Evolutionary conservation across 2,329 filamentous ascomycete species (phyloP).

Genomic region (Fusarium sp.): DNA sequence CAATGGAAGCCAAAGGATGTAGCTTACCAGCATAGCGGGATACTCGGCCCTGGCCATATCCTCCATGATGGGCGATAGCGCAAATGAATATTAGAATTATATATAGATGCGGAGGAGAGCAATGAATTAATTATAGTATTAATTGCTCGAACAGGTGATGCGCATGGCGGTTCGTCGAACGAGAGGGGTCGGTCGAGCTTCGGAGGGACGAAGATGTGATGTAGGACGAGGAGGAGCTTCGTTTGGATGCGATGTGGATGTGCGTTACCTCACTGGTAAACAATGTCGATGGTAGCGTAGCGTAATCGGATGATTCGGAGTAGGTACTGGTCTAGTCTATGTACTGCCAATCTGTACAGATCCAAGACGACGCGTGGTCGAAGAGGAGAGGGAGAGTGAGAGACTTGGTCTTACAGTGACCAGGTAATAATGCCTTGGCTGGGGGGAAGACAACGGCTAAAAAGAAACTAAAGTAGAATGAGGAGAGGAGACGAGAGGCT

Average conservation of each 20-base stretch:
- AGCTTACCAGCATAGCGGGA: constrained; percentile 89
- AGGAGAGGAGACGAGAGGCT: constrained; percentile 23
- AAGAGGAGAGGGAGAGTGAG: constrained; percentile 1
- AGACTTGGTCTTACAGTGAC: not conserved
- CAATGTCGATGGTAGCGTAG: constrained; percentile 10
- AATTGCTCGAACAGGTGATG: constrained; percentile 27
- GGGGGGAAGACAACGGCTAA: constrained; percentile 28
- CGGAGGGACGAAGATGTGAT: constrained; percentile 23
- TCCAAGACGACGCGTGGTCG: constrained; percentile 21
- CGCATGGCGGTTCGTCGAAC: constrained; percentile 26
- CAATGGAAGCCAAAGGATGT: constrained; percentile 12
- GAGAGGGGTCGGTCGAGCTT: constrained; percentile 39
- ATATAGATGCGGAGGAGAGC: constrained; percentile 13
- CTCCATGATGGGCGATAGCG: constrained; percentile 67
- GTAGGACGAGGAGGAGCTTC: constrained; percentile 18
- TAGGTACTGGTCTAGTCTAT: not conserved
- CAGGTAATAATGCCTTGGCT: constrained; percentile 13
- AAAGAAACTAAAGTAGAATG: not conserved
- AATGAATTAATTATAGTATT: constrained; percentile 31
- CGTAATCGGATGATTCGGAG: constrained; percentile 29
- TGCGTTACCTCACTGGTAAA: not conserved
- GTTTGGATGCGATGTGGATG: constrained; percentile 12
- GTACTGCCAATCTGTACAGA: constrained; percentile 8
- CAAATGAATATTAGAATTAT: constrained; percentile 31
- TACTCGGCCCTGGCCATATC: constrained; percentile 89